Evolutionary conservation across 441 rosid genomes (phyloP).

Genomic region (Eruca vesicaria): DNA sequence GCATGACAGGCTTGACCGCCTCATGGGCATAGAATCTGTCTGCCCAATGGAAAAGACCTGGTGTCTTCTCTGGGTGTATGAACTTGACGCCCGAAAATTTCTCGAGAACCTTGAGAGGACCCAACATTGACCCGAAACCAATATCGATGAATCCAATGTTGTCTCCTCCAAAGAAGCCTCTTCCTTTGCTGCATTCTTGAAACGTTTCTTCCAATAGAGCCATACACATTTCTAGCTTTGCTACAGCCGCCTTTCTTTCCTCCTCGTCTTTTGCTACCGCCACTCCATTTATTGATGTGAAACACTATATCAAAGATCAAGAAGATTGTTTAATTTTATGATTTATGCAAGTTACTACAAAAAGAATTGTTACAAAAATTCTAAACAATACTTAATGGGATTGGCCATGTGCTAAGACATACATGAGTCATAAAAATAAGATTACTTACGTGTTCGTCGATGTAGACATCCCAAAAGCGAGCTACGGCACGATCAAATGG

Average conservation of each 20-base stretch:
- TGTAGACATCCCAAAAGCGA: conserved; percentile 52
- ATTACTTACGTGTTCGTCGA: conserved; percentile 53
- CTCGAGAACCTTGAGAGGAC: conserved; percentile 55
- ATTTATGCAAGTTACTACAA: background rate
- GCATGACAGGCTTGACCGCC: conserved; percentile 64
- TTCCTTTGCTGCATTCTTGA: conserved; percentile 57
- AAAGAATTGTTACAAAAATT: background rate
- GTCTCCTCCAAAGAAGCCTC: conserved; percentile 74
- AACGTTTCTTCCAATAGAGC: conserved; percentile 55
- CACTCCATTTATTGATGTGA: conserved; percentile 43
- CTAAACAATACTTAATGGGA: background rate
- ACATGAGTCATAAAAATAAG: background rate
- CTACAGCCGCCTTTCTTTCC: conserved; percentile 37
- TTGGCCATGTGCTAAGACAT: background rate
- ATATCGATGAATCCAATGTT: conserved; percentile 67
- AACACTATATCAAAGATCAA: conserved; percentile 42
- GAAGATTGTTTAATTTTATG: background rate
- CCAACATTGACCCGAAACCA: conserved; percentile 60
- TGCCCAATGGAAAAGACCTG: conserved; percentile 61
- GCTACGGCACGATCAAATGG: conserved; percentile 49
- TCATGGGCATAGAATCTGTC: conserved; percentile 49
- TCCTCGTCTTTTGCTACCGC: conserved; percentile 42
- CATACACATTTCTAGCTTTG: conserved; percentile 45
- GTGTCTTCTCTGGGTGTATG: conserved; percentile 48
- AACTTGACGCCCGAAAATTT: conserved; percentile 34